phyloP scores from a whole-genome alignment of 1,139 yeast species.

The Pichia cactophila region DNA sequence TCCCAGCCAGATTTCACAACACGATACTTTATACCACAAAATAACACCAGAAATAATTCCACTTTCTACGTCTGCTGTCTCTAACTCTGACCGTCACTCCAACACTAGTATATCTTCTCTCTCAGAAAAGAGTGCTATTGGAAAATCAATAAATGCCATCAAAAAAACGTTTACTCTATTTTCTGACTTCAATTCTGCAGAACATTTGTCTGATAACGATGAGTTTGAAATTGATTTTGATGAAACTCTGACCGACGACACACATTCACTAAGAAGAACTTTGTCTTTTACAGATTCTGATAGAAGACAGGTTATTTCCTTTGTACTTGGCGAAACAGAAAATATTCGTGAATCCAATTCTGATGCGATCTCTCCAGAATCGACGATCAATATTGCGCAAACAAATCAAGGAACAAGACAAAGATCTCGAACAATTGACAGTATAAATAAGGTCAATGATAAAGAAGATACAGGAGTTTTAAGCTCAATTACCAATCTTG shows the following conservation, averaged over 20 bases:
- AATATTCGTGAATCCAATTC: not conserved
- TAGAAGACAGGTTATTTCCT: constrained; percentile 6
- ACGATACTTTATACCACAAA: not conserved
- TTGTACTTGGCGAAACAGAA: not conserved
- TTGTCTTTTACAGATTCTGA: constrained; percentile 12
- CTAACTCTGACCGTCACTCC: constrained; percentile 1
- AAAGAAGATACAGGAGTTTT: constrained; percentile 19
- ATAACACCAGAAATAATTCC: not conserved
- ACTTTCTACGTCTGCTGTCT: not conserved
- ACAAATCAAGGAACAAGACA: constrained; percentile 15
- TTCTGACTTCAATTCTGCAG: constrained; percentile 14
- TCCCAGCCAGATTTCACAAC: not conserved
- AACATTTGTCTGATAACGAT: not conserved
- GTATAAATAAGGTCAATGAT: constrained; percentile 15
- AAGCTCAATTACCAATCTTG: constrained; percentile 24
- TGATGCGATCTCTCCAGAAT: no score
- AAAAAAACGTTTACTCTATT: constrained; percentile 20
- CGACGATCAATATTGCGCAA: not conserved
- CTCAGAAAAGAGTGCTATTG: constrained; percentile 17
- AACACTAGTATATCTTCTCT: constrained; percentile 9
- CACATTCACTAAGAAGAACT: constrained; percentile 2
- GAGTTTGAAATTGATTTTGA: not conserved
- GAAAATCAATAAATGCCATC: constrained; percentile 18
- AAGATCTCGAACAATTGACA: constrained; percentile 25
- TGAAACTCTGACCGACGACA: not conserved